Evolutionary conservation across 2,329 filamentous ascomycete species (phyloP).

Genomic region (Setomelanomma holmii): DNA sequence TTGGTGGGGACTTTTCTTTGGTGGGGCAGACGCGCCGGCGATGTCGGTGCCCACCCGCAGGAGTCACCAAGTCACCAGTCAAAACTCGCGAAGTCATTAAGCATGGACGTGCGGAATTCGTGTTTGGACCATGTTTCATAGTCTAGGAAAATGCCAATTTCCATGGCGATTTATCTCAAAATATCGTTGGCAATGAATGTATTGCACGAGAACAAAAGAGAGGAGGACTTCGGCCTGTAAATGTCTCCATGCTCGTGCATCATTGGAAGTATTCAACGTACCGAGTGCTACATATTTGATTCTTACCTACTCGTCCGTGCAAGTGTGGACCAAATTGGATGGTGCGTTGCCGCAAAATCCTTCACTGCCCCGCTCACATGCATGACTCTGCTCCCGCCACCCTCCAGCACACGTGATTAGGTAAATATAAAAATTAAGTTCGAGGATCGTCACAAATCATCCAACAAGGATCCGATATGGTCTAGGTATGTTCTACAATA

Average conservation of each 20-base stretch:
- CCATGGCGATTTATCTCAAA: too few relatives aligned
- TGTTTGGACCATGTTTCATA: too few relatives aligned
- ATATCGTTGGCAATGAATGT: too few relatives aligned
- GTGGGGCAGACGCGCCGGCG: slow-evolving; percentile 26
- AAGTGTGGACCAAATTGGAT: not conserved
- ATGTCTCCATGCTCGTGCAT: too few relatives aligned
- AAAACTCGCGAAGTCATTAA: not conserved
- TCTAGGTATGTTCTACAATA: slow-evolving; percentile 10
- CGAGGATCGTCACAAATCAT: too few relatives aligned
- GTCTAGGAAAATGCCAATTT: too few relatives aligned
- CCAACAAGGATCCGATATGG: slow-evolving; percentile 15
- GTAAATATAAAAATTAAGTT: too few relatives aligned
- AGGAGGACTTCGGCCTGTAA: too few relatives aligned
- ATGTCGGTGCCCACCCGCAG: slow-evolving; percentile 25
- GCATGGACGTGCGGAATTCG: not conserved
- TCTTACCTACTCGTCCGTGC: not conserved
- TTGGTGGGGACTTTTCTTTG: slow-evolving; percentile 38
- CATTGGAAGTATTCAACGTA: too few relatives aligned
- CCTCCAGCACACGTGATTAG: too few relatives aligned
- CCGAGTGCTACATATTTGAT: too few relatives aligned
- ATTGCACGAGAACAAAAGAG: too few relatives aligned
- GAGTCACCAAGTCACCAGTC: not conserved
- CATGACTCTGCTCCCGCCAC: not conserved
- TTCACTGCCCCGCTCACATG: slow-evolving; percentile 1
- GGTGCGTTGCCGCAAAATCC: not conserved